Evolutionary conservation across 768 basidiomycete genomes (phyloP), one percentile per base, ranked within the genome.

Genomic region (Daedaleopsis nitida): DNA sequence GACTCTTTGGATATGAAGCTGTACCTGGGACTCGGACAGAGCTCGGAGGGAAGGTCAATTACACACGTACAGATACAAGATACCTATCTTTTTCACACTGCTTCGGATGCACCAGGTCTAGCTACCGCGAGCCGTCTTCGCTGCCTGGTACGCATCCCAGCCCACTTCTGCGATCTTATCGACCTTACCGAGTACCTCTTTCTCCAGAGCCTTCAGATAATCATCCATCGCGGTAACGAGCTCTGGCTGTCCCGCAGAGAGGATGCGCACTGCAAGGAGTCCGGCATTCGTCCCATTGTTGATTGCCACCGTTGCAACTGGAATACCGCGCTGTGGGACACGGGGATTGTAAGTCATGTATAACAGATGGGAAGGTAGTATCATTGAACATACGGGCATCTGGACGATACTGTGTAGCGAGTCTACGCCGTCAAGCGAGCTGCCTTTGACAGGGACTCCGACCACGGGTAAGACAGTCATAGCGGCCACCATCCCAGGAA

Each of bases 401-500:
- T 98, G 97, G 10, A 99, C 95, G 65, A 99, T 98, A 72, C 92
- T 95, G 70, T 97, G 87, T 68, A 99, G 75, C n/a, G 94, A 94
- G 75, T 98, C 97, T 1, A 99, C 94, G 0, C 97, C 97, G 72
- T 97, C 96, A 13, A 98, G 80, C 0, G 87, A 82, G 72, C 93
- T 94, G 12, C 93, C 96, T 72, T 95, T 97, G 58, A 99, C 97
- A 2, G 97, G 97, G 0, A 99, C 97, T 13, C 97, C 96, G 35
- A 99, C 85, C 0, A 99, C 94, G 0, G 97, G 96, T 54, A 98
- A 73, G 2, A 87, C 80, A 0, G 95, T 96, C 89, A 97, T 87
- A 19, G 92, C 89, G 5, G 96, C 97, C 1, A 98, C 94, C 97
- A 99, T 99, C 0, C 97, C 97, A 0, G 97, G 97, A 1, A 99